Percentiles rank a stretch among this genome's conserved stretches.
Evolutionary conservation across 1,284 basidiomycete species (phyloP).

Genomic region (Albatrellus sp.): DNA sequence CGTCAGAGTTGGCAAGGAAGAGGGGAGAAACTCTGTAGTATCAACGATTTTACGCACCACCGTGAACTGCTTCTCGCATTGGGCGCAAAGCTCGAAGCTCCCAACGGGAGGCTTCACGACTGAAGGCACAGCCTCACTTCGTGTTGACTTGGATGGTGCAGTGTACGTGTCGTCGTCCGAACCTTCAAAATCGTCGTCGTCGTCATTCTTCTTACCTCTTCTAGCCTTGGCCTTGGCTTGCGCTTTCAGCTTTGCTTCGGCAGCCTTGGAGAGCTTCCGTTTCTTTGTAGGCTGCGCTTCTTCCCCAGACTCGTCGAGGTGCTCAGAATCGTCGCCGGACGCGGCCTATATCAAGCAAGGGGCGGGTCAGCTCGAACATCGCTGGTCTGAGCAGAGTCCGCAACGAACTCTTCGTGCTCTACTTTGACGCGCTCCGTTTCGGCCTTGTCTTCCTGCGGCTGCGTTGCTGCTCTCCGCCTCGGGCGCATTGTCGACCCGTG

Average conservation of each 20-base stretch:
- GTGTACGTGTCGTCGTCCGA: slow-evolving; percentile 37
- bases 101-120: slow-evolving; percentile 59
- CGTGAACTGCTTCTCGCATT: slow-evolving; percentile 79
- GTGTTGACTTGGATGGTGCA: slow-evolving; percentile 44
- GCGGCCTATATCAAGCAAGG: slow-evolving; percentile 23
- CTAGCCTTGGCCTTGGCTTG: slow-evolving; percentile 30
- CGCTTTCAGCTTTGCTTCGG: slow-evolving; percentile 22
- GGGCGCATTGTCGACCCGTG: slow-evolving; percentile 21
- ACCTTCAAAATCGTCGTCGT: slow-evolving; percentile 32
- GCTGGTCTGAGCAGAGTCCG: too few species aligned
- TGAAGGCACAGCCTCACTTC: slow-evolving; percentile 23
- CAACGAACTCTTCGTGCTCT: slow-evolving; percentile 12
- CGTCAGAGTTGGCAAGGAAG: not conserved
- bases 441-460: slow-evolving; percentile 18
- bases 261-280: slow-evolving; percentile 28
- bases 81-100: slow-evolving; percentile 71
- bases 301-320: slow-evolving; percentile 50
- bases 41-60: slow-evolving; percentile 46
- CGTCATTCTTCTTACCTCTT: slow-evolving; percentile 35
- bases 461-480: slow-evolving; percentile 36
- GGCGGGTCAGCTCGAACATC: slow-evolving; percentile 2
- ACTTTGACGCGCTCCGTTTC: slow-evolving; percentile 19
- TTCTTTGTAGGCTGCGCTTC: slow-evolving; percentile 29
- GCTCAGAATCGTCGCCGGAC: slow-evolving; percentile 54
- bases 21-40: not conserved